Conservation (phyloP, 306 rosid species). For the Vigna nakashimae region DNA sequence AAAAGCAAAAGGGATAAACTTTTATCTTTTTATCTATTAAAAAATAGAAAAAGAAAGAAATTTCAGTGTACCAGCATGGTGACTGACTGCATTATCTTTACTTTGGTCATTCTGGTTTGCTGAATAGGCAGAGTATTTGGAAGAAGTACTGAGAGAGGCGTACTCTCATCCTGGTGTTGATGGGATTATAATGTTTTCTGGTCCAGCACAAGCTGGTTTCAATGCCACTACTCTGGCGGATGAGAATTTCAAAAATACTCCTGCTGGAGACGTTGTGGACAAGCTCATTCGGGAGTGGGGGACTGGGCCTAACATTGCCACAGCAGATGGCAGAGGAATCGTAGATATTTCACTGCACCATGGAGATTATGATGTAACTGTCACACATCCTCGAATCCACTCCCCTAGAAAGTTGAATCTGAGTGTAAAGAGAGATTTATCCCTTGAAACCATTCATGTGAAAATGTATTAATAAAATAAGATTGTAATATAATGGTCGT, state of each 20-base stretch:
- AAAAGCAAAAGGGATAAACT: neutral
- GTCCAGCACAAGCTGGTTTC: constrained; percentile 72
- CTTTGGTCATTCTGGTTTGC: neutral
- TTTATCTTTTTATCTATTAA: neutral
- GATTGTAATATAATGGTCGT: constrained; percentile 18
- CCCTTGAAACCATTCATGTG: constrained; percentile 49
- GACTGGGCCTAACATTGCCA: constrained; percentile 41
- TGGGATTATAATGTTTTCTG: constrained; percentile 83
- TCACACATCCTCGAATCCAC: constrained; percentile 52
- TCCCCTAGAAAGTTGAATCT: constrained; percentile 53
- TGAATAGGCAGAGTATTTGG: constrained; percentile 68
- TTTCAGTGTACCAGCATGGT: neutral
- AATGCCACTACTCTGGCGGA: constrained; percentile 56
- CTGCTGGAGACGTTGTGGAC: constrained; percentile 79
- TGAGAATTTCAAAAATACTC: constrained; percentile 64
- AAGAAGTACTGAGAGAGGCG: constrained; percentile 70
- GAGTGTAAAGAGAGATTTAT: constrained; percentile 52
- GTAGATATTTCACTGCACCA: constrained; percentile 63
- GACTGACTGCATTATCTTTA: neutral
- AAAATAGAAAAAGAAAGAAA: neutral
- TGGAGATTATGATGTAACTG: constrained; percentile 77
- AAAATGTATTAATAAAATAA: constrained; percentile 41
- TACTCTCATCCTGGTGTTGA: constrained; percentile 75
- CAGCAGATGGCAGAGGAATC: constrained; percentile 61
- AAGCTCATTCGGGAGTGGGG: constrained; percentile 74